Base-by-base conservation (phyloP, 2,329 filamentous ascomycete genomes). In the Stachybotrys elegans region DNA sequence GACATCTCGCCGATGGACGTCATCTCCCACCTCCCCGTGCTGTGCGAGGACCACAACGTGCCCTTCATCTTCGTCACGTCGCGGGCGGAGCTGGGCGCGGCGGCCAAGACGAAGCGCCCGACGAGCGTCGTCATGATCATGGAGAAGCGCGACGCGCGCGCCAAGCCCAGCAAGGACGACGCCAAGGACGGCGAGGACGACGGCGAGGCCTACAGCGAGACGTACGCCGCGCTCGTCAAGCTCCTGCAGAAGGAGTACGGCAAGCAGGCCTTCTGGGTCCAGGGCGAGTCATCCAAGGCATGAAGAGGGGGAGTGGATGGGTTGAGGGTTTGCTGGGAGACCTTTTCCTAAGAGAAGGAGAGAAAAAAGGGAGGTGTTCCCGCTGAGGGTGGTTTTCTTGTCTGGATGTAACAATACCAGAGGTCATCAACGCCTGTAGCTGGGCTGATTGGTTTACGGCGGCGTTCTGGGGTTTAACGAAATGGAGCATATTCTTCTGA, bases 1-100 rank as follows among this genome's bases (percentile, higher is more conserved):
- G 93, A 98, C 70, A 97, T 98, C 73, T 95, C 88, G 43, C 93
- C 93, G 53, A 92, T 93, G 84, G 93, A 98, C 69, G 93, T 98
- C 66, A 96, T 98, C 72, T 93, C 88, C 48, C 93, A 98, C 72
- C 88, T 98, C 54, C 93, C 93, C 58, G 88, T 98, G 46, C 84
- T 97, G 46, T 97, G 93, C 78, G 93, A 98, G 73, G 92, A 97
- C 72, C 91, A 96, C 78, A 88, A 88, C 69, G 88, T 96, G 48
- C 93, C 93, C 25, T 98, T 97, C 73, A 82, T 98, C 68, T 98
- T 94, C 68, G 88, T 98, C 57, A 82, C 84, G 48, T 94, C 87
- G 60, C 85, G 93, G 57, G 92, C 90, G 49, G 92, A 97, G 73
- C 82, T 98, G 46, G 93, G 93, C 60, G 88, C 88, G 55, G 92